phyloP scores from a whole-genome alignment of 352 stramenopile species.

The Blastocystis sp. region DNA sequence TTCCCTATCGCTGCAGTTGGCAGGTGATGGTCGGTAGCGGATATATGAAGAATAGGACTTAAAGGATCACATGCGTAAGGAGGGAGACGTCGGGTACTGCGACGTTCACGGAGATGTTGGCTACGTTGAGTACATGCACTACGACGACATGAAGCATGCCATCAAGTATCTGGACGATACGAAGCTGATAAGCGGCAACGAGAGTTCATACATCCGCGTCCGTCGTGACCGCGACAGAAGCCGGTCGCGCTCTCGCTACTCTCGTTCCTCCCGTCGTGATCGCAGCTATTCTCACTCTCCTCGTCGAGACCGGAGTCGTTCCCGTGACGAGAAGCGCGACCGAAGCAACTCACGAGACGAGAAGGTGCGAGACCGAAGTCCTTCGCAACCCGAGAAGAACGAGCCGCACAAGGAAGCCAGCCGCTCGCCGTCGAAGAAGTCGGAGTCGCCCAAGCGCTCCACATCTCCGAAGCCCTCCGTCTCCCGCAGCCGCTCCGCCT shows the following conservation, averaged over 20 bases:
- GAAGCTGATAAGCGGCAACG: neutral
- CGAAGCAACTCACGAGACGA: neutral
- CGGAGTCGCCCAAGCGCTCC: neutral
- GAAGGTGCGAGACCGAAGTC: neutral
- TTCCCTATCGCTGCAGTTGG: constrained; percentile 51
- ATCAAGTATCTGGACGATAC: constrained; percentile 43
- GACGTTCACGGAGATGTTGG: constrained; percentile 1
- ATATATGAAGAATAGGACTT: neutral
- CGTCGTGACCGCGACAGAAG: neutral
- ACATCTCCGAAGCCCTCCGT: neutral
- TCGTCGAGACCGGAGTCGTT: neutral
- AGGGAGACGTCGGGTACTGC: constrained; percentile 26
- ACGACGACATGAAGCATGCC: constrained; percentile 46
- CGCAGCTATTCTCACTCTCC: neutral
- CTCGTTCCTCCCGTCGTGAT: neutral
- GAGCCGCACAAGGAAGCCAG: neutral
- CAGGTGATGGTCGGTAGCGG: neutral
- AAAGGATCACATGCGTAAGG: constrained; percentile 48
- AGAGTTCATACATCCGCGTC: constrained; percentile 28
- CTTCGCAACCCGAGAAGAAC: neutral
- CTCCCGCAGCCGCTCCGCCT: neutral
- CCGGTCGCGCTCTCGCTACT: neutral
- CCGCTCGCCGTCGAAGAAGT: neutral
- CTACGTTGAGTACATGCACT: constrained; percentile 26
- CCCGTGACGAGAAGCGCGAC: neutral